Base-by-base conservation (phyloP, 192 early-diverging fungal species). In the Irineochytrium annulatum region DNA sequence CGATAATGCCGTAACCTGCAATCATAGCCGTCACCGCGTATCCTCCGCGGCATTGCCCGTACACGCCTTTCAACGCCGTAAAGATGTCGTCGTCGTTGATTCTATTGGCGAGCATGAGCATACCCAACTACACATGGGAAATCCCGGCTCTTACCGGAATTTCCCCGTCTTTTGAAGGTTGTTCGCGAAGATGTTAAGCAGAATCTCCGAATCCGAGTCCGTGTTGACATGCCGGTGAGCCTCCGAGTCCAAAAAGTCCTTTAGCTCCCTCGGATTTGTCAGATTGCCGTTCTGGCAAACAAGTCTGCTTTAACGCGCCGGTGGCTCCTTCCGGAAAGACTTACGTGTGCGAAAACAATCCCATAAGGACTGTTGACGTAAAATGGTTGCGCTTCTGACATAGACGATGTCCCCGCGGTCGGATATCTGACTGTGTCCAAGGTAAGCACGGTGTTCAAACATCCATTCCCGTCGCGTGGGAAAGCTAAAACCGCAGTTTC, bases 211-310 rank as follows among this genome's bases (percentile, higher is more conserved):
- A 78, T 99, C 97, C 3, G 97, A 99, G 66, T 98, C 94, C 11
- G 97, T 99, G 77, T 99, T 99, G 78, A 99, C 96, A 70, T 99
- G 97, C 49, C 97, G 89, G 77, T 99, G 97, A 31, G 95, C 93
- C 49, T 92, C 88, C 59, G 85, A 77, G 78, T 99, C 97, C 43
- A 99, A 70, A 58, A 91, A 98, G 27, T 82, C 76, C 60, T 86
- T 83, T 59, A 99, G 78, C 61, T 97, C 92, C 29, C 69, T 73
- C 34, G 95, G 88, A 75, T 99, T 99, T 27, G 93, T 94, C 65
- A 99, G 75, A 72, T 98, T 99, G 35, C 97, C 97, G 71, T 99
- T 99, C 90, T 91, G 77, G 32, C 16, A 62, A 20, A 43, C 33
- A 13, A 58, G 31, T 20, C 1, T 22, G 55, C 5, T 45, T 52